Conservation (phyloP, 805 yeast genomes). For the Candida verbasci region DNA sequence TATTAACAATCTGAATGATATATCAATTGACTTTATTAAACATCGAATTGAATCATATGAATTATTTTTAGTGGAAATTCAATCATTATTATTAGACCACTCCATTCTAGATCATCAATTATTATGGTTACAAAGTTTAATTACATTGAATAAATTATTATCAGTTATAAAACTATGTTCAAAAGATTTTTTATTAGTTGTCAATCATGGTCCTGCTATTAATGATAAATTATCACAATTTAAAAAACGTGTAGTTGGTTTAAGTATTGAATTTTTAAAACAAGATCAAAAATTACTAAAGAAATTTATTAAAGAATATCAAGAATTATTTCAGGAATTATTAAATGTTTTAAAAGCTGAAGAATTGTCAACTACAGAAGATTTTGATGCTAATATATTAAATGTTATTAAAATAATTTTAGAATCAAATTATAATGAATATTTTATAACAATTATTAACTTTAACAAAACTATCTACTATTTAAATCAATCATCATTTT, state of each 20-base stretch:
- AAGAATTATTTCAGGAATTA: neutral
- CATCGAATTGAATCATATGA: constrained; percentile 14
- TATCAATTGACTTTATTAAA: neutral
- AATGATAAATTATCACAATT: neutral
- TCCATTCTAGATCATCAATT: constrained; percentile 12
- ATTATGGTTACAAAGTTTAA: constrained; percentile 17
- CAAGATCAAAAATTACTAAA: neutral
- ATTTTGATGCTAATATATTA: neutral
- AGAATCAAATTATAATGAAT: neutral
- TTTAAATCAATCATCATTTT: constrained; percentile 6
- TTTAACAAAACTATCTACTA: constrained; percentile 15
- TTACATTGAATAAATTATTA: constrained; percentile 7
- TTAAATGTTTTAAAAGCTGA: neutral
- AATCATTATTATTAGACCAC: constrained; percentile 10
- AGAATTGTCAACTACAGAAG: neutral
- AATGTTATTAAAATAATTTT: neutral
- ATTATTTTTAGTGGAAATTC: constrained; percentile 14
- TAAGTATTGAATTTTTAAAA: neutral
- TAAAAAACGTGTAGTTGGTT: neutral
- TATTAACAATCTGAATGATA: neutral
- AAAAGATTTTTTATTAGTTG: neutral
- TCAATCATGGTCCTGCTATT: neutral
- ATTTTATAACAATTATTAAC: constrained; percentile 7
- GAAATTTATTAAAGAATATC: neutral
- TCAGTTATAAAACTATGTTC: constrained; percentile 2